Percentiles rank a stretch among this genome's conserved stretches.
phyloP scores from a whole-genome alignment of 768 basidiomycete genomes.

The Roridomyces roridus region DNA sequence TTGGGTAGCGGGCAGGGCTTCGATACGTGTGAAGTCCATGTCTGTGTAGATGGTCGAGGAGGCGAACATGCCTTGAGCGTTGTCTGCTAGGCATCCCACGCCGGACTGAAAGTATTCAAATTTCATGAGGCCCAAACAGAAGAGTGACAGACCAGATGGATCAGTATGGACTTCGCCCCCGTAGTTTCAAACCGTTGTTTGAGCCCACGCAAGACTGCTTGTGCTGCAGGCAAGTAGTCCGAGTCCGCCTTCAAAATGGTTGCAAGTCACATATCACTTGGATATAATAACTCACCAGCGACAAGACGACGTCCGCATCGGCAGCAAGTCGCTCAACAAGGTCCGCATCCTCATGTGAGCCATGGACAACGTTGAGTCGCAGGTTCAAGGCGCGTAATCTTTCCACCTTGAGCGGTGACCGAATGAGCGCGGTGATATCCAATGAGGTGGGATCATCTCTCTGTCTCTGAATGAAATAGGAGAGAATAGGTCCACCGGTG shows the following conservation, averaged over 20 bases:
- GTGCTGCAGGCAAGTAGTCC: slow-evolving; percentile 10
- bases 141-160: slow-evolving; percentile 17
- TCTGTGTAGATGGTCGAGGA: slow-evolving; percentile 54
- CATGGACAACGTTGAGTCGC: slow-evolving; percentile 27
- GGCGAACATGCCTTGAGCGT: slow-evolving; percentile 47
- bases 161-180: slow-evolving; percentile 7
- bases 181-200: slow-evolving; percentile 14
- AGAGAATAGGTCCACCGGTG: slow-evolving; percentile 34
- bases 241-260: slow-evolving; percentile 15
- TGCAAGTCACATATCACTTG: background rate
- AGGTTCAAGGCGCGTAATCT: slow-evolving; percentile 30
- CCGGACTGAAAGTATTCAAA: background rate
- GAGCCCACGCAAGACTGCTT: slow-evolving; percentile 15
- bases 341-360: slow-evolving; percentile 26
- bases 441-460: slow-evolving; percentile 24
- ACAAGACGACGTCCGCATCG: slow-evolving; percentile 35
- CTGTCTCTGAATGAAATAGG: slow-evolving; percentile 37
- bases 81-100: slow-evolving; percentile 47
- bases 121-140: background rate
- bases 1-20: slow-evolving; percentile 49
- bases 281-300: slow-evolving; percentile 30
- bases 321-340: slow-evolving; percentile 33
- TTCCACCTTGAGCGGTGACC: slow-evolving; percentile 28
- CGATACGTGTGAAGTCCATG: slow-evolving; percentile 50
- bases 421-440: slow-evolving; percentile 34